Base-by-base conservation (phyloP, 2,329 filamentous ascomycete genomes). In the Scedosporium minutisporum region DNA sequence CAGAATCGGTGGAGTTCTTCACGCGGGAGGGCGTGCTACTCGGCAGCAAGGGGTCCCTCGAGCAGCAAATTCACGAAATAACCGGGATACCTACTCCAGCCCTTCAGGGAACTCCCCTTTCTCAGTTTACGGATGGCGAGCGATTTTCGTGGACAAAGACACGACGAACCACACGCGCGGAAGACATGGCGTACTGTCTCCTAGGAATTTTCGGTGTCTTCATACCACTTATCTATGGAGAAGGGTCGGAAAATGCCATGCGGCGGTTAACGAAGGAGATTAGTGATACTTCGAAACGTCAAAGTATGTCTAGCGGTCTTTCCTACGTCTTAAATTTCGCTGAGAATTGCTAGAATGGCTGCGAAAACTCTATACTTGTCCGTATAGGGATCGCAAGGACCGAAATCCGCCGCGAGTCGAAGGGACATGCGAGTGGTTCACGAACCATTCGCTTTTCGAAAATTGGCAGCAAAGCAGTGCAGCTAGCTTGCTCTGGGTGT, bases 191-290 rank as follows among this genome's bases (percentile, higher is more conserved):
- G 21, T 68, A 67, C 46, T 66, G 60, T 53, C 62, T 68, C 0
- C 62, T 67, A 9, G 65, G 66, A 3, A 67, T 67, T 12, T 67
- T 68, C 23, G 61, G 58, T 23, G 62, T 68, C 18, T 46, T 60
- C 33, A 66, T 68, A 57, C 59, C 65, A 4, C 63, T 67, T 7
- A 62, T 65, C 0, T 67, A 68, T 44, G 64, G 64, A 23, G 66
- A 66, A 29, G 65, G 64, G 16, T 48, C 53, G 23, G 53, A 58
- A 7, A 69, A 65, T 41, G 73, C 73, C 6, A 75, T 74, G 55
- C 58, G 67, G 7, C 67, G 74, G 18, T 64, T 75, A 1, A 72
- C 74, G 61, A 67, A 74, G 58, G 71, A 74, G 23, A 72, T 76
- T 10, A 6, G 6, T 6, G 6, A 29, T 29, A 29, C 27, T 6